Evolutionary conservation across 345 rosid genomes (phyloP), one percentile per base, ranked within the genome.

Genomic region (Kernera saxatilis): DNA sequence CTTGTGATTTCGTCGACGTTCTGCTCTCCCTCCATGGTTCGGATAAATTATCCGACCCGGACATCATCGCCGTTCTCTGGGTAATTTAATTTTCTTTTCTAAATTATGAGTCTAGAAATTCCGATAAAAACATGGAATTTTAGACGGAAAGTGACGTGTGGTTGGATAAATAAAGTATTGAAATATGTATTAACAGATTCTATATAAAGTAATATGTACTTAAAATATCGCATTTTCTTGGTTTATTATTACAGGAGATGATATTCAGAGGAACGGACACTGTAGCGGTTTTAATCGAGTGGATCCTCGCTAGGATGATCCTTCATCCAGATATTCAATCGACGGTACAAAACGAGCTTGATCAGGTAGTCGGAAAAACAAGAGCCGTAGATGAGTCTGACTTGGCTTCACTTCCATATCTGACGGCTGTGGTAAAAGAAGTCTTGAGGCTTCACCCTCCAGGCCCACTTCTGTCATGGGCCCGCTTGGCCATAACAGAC

Each of bases 381-480:
- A 60, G 86, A 32, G 76, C 77, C 70, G 88, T 89, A 1, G 67
- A 56, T 5, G 96, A 92, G 27, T 77, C 84, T 59, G 86, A 90
- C 67, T 27, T 86, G 1, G 50, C 49, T 15, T 57, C 76, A 14
- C 51, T 90, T 72, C 57, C 57, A 29, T 90, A 92, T 80, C 86
- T 92, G 1, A 78, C 73, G 71, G 98, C 96, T 21, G 81, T 85
- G 64, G 82, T 92, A 15, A 92, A 92, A 66, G 96, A 92, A 70
- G 91, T 87, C 0, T 48, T 92, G 73, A 84, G 98, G 82, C 79
- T 90, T 2, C 95, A 92, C 67, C 98, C 98, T 13, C 98, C 98
- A n/a, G 96, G 98, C 43, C 98, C 96, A 58, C 86, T 92, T 5
- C 83, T 92, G 1, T 92, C 98, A 4, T 92, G 98, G 98, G 91